These are phyloP conservation scores for Fusarium cyanostomum DNA, from an alignment of 2,329 filamentous ascomycete species.

Conservation along the genomic window DNA sequence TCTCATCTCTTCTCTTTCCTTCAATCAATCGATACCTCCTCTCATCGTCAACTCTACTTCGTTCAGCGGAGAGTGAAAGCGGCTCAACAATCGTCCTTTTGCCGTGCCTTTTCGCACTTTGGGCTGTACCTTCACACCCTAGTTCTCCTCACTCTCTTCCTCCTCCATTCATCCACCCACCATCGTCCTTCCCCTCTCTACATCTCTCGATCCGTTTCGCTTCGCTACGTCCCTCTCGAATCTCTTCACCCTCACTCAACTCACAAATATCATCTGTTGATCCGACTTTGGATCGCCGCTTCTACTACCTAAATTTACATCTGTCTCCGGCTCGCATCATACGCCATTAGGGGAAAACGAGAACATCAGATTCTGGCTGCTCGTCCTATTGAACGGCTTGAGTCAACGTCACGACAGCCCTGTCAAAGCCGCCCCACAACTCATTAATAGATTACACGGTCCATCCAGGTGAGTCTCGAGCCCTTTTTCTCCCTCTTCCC, in stretches of 20 bases:
- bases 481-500: constrained; percentile 34
- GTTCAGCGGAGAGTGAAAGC: constrained; percentile 15
- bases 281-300: constrained; percentile 27
- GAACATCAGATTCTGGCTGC: constrained; percentile 34
- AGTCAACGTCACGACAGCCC: constrained; percentile 39
- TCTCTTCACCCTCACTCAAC: neutral
- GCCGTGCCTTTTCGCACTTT: constrained; percentile 29
- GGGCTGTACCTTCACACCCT: constrained; percentile 28
- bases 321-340: constrained; percentile 31
- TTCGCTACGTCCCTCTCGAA: constrained; percentile 8
- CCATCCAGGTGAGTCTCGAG: constrained; percentile 39
- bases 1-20: constrained; percentile 14
- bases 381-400: constrained; percentile 39
- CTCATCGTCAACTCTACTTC: constrained; percentile 3
- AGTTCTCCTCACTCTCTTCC: constrained; percentile 24
- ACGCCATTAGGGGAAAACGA: constrained; percentile 16
- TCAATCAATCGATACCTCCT: constrained; percentile 20
- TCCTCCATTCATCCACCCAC: constrained; percentile 11
- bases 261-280: constrained; percentile 18
- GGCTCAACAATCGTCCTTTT: constrained; percentile 26
- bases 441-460: constrained; percentile 40
- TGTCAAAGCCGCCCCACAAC: constrained; percentile 41
- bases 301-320: constrained; percentile 31
- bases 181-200: constrained; percentile 9
- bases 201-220: constrained; percentile 1